Percentiles rank a stretch among this genome's conserved stretches.
Conservation (phyloP, 208 protist species). For the Trypanosoma scelopori region DNA sequence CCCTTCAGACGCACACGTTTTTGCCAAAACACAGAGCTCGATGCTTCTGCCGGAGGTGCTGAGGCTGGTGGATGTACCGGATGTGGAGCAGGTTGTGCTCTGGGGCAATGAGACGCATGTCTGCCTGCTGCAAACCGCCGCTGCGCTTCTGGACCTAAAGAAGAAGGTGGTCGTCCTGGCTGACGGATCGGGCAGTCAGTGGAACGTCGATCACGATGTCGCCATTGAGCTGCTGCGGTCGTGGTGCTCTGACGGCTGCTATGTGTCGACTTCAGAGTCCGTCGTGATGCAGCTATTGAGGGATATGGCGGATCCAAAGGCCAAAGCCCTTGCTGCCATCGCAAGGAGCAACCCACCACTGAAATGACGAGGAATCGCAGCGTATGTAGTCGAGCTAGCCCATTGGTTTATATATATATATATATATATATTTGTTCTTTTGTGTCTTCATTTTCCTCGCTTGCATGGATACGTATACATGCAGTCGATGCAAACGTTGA, state of each 20-base stretch:
- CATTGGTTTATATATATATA: too few species aligned
- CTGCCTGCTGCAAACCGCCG: constrained; percentile 64
- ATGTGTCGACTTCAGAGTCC: constrained; percentile 22
- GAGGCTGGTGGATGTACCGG: constrained; percentile 36
- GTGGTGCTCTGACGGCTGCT: constrained; percentile 29
- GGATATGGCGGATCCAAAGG: constrained; percentile 16
- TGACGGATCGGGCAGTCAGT: constrained; percentile 50
- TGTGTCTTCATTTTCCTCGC: neutral
- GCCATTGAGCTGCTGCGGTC: constrained; percentile 38
- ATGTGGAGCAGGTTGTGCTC: constrained; percentile 70
- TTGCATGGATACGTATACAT: constrained; percentile 2
- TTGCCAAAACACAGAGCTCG: constrained; percentile 45
- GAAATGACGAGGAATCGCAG: constrained; percentile 1
- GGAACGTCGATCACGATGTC: constrained; percentile 25
- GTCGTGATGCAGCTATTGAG: constrained; percentile 16
- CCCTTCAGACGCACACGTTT: constrained; percentile 32
- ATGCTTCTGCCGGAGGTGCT: constrained; percentile 49
- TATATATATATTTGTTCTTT: too few species aligned
- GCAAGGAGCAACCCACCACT: constrained; percentile 12
- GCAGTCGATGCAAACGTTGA: constrained; percentile 7
- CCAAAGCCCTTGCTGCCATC: constrained; percentile 1
- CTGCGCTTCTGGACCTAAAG: constrained; percentile 50
- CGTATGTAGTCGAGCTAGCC: too few species aligned
- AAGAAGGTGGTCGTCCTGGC: constrained; percentile 57
- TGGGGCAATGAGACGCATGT: constrained; percentile 77